Evolutionary conservation across 176 grass and related monocot species (phyloP), one percentile per base, ranked within the genome.

Genomic region (Cenchrus purpureus): DNA sequence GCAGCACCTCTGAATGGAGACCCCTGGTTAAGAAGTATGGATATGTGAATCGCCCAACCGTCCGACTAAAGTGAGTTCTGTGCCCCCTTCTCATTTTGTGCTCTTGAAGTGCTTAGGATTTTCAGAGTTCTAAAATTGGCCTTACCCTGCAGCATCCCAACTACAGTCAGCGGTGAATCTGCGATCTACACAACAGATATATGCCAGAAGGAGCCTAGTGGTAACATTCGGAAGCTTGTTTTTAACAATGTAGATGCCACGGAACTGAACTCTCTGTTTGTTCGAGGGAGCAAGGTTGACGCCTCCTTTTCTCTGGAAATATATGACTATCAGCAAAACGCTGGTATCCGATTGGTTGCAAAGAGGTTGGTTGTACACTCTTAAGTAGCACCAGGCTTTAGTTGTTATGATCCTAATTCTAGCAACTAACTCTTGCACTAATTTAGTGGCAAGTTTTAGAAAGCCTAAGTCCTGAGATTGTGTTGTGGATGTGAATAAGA

Each of bases 1-100:
- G 97, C 65, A 96, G 91, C 84, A 92, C 80, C 68, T 99, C 91
- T 82, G 88, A 96, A 48, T 99, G 97, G 97, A 95, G 91, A 87
- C 32, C 91, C 49, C 0, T 94, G 86, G 44, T 94, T 29, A 96
- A 85, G 82, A 96, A 93, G 74, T 86, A 88, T 65, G 91, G 88
- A 51, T 89, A 89, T 25, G 75, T 90, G n/a, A 89, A 89, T 88
- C 71, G 45, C 22, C 90, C 84, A 20, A 95, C 74, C 6, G 61
- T 96, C 25, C 91, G 97, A 40, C 74, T 99, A n/a, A 91, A 94
- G 97, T 99, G 85, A 81, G 97, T 76, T 73, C 31, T 69, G 1
- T 70, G 62, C 68, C 53, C 37, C 50, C 13, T 25, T 87, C 86
- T 37, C 62, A 68, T 50, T 84, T 45, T 58, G 31, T 65, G 16